These are phyloP conservation scores for Prunus persica DNA, from an alignment of 306 rosid species.

Conservation along the genomic window Prunus_persica_NCBIv2 NC_034012.1:16361001-16361500, in stretches of 20 bases:
- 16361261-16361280: not conserved
- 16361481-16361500: not conserved
- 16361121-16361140: not conserved
- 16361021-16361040: constrained; percentile 82
- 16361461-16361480: no score
- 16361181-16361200: not conserved
- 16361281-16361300: not conserved
- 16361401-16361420: not conserved
- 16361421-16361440: not conserved
- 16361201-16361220: not conserved
- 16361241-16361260: not conserved
- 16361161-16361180: not conserved
- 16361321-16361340: not conserved
- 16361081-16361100: constrained; percentile 16
- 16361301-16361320: not conserved
- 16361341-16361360: no score
- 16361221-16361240: not conserved
- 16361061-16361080: constrained; percentile 86
- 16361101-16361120: not conserved
- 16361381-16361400: not conserved
- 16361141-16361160: not conserved
- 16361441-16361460: not conserved
- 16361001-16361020: constrained; percentile 60
- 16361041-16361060: constrained; percentile 77
- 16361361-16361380: not conserved